Percentiles rank a stretch among this genome's conserved stretches.
phyloP scores from a whole-genome alignment of 169 alveolate genomes.

The Cyclospora cayetanensis region DNA sequence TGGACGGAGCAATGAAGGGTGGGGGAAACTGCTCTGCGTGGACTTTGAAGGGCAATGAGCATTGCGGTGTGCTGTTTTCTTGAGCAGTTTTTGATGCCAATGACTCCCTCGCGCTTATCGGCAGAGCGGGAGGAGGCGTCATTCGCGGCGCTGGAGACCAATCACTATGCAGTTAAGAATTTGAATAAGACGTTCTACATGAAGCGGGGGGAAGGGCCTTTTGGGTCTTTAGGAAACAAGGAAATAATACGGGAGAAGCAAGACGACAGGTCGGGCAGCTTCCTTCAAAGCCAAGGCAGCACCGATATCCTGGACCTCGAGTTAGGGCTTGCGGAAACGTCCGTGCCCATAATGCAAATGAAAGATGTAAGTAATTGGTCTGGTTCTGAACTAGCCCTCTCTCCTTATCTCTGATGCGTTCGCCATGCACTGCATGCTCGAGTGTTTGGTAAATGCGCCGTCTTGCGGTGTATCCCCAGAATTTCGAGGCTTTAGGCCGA shows the following conservation, averaged over 20 bases:
- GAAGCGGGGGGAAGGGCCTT: slow-evolving; percentile 59
- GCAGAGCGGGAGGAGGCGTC: background rate
- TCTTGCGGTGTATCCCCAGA: too few species aligned
- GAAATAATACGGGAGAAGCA: background rate
- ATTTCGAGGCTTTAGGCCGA: too few species aligned
- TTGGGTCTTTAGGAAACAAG: slow-evolving; percentile 42
- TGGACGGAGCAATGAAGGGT: too few species aligned
- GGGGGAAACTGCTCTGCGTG: too few species aligned
- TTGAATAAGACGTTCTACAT: slow-evolving; percentile 7
- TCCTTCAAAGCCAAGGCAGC: background rate
- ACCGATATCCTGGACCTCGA: background rate
- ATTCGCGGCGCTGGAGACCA: slow-evolving; percentile 19
- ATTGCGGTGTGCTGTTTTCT: too few species aligned
- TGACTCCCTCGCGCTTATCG: background rate
- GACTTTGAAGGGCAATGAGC: too few species aligned
- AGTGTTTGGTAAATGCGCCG: too few species aligned
- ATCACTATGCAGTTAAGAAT: slow-evolving; percentile 32
- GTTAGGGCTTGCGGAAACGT: slow-evolving; percentile 42
- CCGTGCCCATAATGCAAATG: slow-evolving; percentile 69
- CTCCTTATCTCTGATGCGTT: too few species aligned
- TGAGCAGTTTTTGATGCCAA: slow-evolving; percentile 50
- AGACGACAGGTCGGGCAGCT: background rate
- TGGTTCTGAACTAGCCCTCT: too few species aligned
- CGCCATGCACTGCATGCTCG: too few species aligned
- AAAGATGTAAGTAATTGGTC: slow-evolving; percentile 69